Evolutionary conservation across 2,329 filamentous ascomycete species (phyloP).

Genomic region (Claviceps capensis): DNA sequence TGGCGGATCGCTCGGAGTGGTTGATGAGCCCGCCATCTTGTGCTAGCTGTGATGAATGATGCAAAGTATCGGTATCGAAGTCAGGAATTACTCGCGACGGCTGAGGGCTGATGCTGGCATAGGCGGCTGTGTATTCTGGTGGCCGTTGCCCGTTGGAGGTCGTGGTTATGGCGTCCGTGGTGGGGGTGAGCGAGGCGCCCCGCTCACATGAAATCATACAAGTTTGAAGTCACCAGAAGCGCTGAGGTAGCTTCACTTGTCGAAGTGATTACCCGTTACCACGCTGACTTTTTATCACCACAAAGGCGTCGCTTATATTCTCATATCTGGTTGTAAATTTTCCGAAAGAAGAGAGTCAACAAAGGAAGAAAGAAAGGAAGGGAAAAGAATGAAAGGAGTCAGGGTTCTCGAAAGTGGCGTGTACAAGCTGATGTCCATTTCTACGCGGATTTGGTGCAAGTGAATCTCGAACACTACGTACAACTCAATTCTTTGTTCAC

Average conservation of each 20-base stretch:
- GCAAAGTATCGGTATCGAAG: neutral
- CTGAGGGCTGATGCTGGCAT: neutral
- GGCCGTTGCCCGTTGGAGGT: neutral
- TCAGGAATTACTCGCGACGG: conserved; percentile 1
- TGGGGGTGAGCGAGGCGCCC: neutral
- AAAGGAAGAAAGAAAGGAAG: neutral
- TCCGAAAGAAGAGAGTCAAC: neutral
- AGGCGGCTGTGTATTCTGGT: too few species aligned
- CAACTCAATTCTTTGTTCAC: neutral
- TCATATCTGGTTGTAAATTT: too few species aligned
- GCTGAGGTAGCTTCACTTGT: too few species aligned
- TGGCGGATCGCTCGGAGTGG: conserved; percentile 12
- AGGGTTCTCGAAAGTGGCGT: neutral
- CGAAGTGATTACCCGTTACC: too few species aligned
- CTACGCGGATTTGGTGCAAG: neutral
- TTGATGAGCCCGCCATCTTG: neutral
- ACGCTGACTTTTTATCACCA: too few species aligned
- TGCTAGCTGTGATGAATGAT: conserved; percentile 3
- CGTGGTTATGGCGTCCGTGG: neutral
- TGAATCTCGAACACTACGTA: neutral
- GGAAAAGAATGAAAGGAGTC: neutral
- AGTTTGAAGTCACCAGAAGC: too few species aligned
- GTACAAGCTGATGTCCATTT: neutral
- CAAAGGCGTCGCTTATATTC: too few species aligned
- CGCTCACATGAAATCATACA: neutral